A percentile compares a stretch with the other conserved stretches of the same genome.
phyloP scores from a whole-genome alignment of 495 filamentous ascomycete genomes.

The Penicillium steckii region DNA sequence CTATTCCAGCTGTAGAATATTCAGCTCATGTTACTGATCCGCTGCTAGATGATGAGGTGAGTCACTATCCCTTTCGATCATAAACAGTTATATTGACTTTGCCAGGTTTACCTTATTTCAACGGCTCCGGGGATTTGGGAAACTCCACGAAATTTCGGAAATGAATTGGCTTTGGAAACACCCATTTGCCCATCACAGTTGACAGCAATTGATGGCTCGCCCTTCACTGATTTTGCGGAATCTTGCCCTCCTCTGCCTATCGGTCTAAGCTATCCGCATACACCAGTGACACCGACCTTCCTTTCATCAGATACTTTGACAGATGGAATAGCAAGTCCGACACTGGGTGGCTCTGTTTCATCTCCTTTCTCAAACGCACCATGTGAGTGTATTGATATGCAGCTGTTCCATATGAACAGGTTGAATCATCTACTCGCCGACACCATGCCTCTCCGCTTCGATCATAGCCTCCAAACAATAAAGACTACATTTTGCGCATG shows the following conservation, averaged over 20 bases:
- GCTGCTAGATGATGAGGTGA: slow-evolving; percentile 23
- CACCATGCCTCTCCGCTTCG: slow-evolving; percentile 32
- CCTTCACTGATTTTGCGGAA: slow-evolving; percentile 21
- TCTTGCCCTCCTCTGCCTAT: slow-evolving; percentile 18
- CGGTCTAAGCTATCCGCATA: slow-evolving; percentile 23
- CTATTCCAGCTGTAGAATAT: slow-evolving; percentile 8
- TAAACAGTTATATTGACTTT: background rate
- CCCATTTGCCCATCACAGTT: slow-evolving; percentile 23
- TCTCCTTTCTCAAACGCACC: slow-evolving; percentile 17
- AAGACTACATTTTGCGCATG: slow-evolving; percentile 33
- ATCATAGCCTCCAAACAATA: slow-evolving; percentile 38
- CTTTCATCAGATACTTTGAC: slow-evolving; percentile 30
- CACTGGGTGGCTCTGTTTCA: slow-evolving; percentile 25
- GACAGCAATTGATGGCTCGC: slow-evolving; percentile 14
- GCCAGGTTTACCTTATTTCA: slow-evolving; percentile 22
- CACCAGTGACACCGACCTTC: slow-evolving; percentile 39
- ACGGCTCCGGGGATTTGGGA: slow-evolving; percentile 23
- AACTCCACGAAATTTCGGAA: slow-evolving; percentile 21
- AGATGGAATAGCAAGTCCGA: slow-evolving; percentile 31
- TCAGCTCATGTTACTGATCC: slow-evolving; percentile 12
- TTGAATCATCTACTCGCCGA: slow-evolving; percentile 35
- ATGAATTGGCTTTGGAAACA: slow-evolving; percentile 11
- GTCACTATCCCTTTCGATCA: background rate
- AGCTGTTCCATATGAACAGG: slow-evolving; percentile 35
- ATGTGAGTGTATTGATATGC: slow-evolving; percentile 38